A percentile compares a stretch with the other conserved stretches of the same genome.
phyloP scores from a whole-genome alignment of 208 protist genomes.

The Trypanosoma theileri region DNA sequence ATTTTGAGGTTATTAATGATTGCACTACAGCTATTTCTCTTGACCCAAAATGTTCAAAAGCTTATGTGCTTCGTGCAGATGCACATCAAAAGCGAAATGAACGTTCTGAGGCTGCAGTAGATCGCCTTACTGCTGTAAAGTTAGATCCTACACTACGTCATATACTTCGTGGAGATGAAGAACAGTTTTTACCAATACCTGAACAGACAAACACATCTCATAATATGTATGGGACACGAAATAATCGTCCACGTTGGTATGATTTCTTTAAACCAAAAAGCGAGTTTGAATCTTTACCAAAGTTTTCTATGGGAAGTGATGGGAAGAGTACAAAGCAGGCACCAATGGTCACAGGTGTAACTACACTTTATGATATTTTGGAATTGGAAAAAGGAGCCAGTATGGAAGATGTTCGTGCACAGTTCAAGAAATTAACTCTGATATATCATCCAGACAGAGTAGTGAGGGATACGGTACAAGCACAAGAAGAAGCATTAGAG shows the following conservation, averaged over 20 bases:
- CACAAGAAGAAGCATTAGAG: conserved; percentile 43
- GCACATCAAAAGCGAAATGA: conserved; percentile 33
- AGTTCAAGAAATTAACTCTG: conserved; percentile 70
- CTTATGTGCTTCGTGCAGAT: conserved; percentile 56
- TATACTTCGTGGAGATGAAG: conserved; percentile 40
- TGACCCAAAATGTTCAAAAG: conserved; percentile 41
- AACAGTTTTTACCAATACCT: conserved; percentile 23
- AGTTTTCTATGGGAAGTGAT: neutral
- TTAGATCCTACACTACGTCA: conserved; percentile 38
- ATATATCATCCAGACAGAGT: conserved; percentile 81
- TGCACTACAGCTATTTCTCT: conserved; percentile 49
- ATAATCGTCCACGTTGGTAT: conserved; percentile 13
- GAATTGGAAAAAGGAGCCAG: conserved; percentile 41
- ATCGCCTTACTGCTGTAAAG: conserved; percentile 39
- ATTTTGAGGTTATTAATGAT: conserved; percentile 54
- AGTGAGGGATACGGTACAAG: conserved; percentile 36
- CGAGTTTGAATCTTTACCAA: conserved; percentile 2
- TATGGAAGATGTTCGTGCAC: conserved; percentile 46
- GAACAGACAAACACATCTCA: conserved; percentile 6
- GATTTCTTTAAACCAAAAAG: conserved; percentile 13
- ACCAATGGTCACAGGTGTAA: neutral
- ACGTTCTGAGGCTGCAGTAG: conserved; percentile 42
- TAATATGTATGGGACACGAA: neutral
- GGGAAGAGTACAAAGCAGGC: neutral
- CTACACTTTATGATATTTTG: conserved; percentile 69